Base-by-base conservation (phyloP, 2,329 filamentous ascomycete species). In the Fonsecaea pedrosoi region DNA sequence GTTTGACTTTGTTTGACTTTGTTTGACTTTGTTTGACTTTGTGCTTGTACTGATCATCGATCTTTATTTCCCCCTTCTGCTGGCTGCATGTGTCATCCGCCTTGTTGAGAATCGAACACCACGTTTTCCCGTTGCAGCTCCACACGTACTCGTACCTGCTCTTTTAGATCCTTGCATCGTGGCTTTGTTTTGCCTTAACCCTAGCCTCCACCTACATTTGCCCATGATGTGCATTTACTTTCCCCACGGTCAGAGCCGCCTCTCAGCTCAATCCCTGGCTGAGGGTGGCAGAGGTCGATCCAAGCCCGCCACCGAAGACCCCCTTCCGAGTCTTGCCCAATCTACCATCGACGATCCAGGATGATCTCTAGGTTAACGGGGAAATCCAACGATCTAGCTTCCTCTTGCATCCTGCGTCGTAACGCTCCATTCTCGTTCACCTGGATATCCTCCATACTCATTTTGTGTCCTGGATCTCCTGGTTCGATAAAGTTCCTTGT, bases 331-430 rank as follows among this genome's bases (percentile, higher is more conserved):
- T 50, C 57, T 37, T 40, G 13, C 12, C 40, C 57, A 60, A 60
- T 45, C 40, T 60, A 42, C 15, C 57, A 60, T 60, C 57, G 57
- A 42, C 57, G 57, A 60, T 60, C 57, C 34, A 7, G 32, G 40
- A 50, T n/a, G 42, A 50, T 50, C 45, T 50, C 45, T 9, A 30
- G 10, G 45, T 50, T 21, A 50, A 50, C 45, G 21, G 45, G 18
- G 8, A 50, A 50, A 13, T 30, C 45, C 45, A 50, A 50, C 18
- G 45, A 25, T 15, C 25, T 18, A 30, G 21, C 21, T 50, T 30
- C 9, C 13, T 50, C 15, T 60, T 8, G 13, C 8, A n/a, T 25
- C 45, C 45, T 50, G 8, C n/a, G 18, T 48, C n/a, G n/a, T 18
- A 48, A 48, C 42, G n/a, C 42, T 48, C 13, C 7, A 42, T 7